phyloP scores from a whole-genome alignment of 1,284 basidiomycete genomes.

The Ustilago hordei region DNA sequence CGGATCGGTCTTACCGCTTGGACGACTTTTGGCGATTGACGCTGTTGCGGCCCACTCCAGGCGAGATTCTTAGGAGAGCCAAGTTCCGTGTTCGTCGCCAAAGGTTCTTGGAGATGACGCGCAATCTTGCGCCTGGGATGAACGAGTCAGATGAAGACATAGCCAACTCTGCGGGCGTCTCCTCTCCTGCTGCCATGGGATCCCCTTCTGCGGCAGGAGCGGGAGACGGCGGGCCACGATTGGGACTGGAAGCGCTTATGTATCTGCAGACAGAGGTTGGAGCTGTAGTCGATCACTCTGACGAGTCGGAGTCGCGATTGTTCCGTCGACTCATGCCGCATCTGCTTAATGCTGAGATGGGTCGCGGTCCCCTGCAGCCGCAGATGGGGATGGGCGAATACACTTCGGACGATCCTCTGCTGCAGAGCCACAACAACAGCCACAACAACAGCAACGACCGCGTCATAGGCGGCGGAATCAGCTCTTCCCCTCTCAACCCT shows the following conservation, averaged over 20 bases:
- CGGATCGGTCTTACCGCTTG: conserved; percentile 48
- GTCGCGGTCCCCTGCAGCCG: not conserved
- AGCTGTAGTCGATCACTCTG: conserved; percentile 66
- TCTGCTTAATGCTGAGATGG: conserved; percentile 50
- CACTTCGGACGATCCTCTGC: conserved; percentile 17
- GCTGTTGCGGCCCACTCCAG: conserved; percentile 62
- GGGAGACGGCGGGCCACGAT: conserved; percentile 22
- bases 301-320: conserved; percentile 59
- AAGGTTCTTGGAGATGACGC: conserved; percentile 63
- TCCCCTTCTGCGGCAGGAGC: not conserved
- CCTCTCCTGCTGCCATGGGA: not conserved
- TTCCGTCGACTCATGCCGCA: conserved; percentile 69
- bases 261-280: conserved; percentile 69
- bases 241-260: conserved; percentile 66
- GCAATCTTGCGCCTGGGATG: conserved; percentile 23
- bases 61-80: conserved; percentile 65
- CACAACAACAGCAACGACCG: not conserved
- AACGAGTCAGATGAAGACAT: conserved; percentile 41
- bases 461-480: conserved; percentile 16
- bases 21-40: conserved; percentile 68
- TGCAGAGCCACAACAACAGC: not conserved
- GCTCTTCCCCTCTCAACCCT: conserved; percentile 38
- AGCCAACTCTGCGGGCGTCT: conserved; percentile 1
- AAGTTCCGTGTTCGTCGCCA: conserved; percentile 69
- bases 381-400: conserved; percentile 4